Evolutionary conservation across 768 basidiomycete species (phyloP), one percentile per base, ranked within the genome.

Genomic region (Mycena alexandri): DNA sequence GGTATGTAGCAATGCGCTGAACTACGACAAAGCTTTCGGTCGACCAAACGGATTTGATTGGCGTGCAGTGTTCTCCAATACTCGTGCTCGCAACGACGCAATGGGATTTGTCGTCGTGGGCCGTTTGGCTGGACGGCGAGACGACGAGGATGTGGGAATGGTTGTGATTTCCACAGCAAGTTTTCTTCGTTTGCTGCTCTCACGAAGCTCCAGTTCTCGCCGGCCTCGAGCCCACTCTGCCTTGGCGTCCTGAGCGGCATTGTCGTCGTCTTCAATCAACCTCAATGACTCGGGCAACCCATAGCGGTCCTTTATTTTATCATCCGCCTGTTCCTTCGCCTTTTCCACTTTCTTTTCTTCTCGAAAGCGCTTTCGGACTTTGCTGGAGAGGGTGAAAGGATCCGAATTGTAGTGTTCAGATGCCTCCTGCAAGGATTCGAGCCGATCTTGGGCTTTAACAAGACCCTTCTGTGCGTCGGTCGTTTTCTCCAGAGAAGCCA

Each of bases 401-500:
- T 99, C 98, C 2, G 88, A 78, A 71, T 93, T 93, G 73, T 89
- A 90, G 43, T 88, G 89, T 68, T 94, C 90, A 14, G 95, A 94
- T 4, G 90, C 83, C 29, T 85, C 80, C 72, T 94, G 90, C 34
- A 99, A 82, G 1, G 90, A 88, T 72, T 94, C 92, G 24, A 99
- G 81, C 4, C 96, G 91, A 6, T 94, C 86, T 69, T 91, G 91
- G 5, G 94, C 89, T 65, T 90, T 89, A 34, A 88, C 90, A 68
- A 90, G 82, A 67, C 87, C 83, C 50, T 89, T 87, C 74, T 95
- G 90, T 0, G 92, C 90, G 17, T 87, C 90, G 2, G 93, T 90
- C 3, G 92, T 91, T 80, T 98, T 98, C 76, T 99, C 98, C 7
- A 99, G 83, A 5, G 91, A 90, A 2, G 89, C 92, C 38, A 99